Conservation (phyloP, 106 monocot species). For the Iris macrosiphon region DNA sequence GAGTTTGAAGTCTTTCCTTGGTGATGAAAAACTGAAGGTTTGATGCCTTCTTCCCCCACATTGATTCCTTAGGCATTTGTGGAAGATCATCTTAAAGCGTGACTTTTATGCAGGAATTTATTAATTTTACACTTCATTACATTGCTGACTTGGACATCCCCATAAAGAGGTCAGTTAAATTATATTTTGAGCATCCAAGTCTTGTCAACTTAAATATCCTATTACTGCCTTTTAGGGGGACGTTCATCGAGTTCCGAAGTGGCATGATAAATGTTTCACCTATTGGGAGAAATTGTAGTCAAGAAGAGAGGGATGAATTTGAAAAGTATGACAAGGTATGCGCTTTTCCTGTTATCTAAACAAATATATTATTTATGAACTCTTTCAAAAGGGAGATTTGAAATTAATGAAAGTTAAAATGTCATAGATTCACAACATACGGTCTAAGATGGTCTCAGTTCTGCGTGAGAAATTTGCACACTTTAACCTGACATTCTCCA, state of each 20-base stretch:
- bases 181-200: not conserved
- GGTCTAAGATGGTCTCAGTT: constrained; percentile 81
- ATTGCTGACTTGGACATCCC: constrained; percentile 97
- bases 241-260: constrained; percentile 93
- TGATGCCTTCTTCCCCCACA: constrained; percentile 3
- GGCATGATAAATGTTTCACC: constrained; percentile 99
- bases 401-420: constrained; percentile 4
- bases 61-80: constrained; percentile 2
- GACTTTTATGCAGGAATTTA: constrained; percentile 59
- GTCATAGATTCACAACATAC: constrained; percentile 66
- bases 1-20: constrained; percentile 85
- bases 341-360: not conserved
- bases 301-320: constrained; percentile 94
- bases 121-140: constrained; percentile 96
- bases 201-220: not conserved
- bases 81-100: constrained; percentile 5
- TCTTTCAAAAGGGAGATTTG: too few relatives aligned
- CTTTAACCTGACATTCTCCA: constrained; percentile 78
- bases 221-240: constrained; percentile 49
- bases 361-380: too few relatives aligned
- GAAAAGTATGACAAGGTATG: constrained; percentile 93
- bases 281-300: constrained; percentile 96
- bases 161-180: constrained; percentile 63
- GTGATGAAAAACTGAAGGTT: constrained; percentile 92
- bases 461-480: constrained; percentile 87